phyloP scores from a whole-genome alignment of 768 basidiomycete genomes.

The Tricholoma sp. region DNA sequence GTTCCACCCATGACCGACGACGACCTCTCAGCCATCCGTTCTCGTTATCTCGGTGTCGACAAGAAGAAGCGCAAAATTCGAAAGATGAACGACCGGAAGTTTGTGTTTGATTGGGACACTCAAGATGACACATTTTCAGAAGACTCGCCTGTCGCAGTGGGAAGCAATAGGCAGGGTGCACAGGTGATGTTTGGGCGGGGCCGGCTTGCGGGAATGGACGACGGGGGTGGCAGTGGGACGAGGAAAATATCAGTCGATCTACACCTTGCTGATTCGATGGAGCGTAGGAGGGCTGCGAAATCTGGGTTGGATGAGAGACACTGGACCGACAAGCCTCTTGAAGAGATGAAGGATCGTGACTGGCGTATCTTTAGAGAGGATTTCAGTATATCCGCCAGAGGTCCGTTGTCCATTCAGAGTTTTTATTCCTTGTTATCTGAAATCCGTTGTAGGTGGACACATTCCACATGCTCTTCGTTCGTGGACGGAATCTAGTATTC shows the following conservation, averaged over 20 bases:
- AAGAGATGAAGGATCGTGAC: conserved; percentile 95
- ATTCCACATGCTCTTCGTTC: conserved; percentile 93
- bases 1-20: conserved; percentile 70
- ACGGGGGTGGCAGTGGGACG: conserved; percentile 48
- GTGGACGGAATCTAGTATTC: conserved; percentile 88
- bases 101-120: conserved; percentile 99
- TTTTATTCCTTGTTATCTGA: background rate
- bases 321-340: conserved; percentile 92
- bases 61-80: conserved; percentile 93
- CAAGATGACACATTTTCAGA: conserved; percentile 89
- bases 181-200: conserved; percentile 89
- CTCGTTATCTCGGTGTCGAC: conserved; percentile 91
- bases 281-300: conserved; percentile 76
- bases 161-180: conserved; percentile 71
- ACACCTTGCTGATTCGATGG: conserved; percentile 76
- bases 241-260: conserved; percentile 29
- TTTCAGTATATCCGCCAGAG: conserved; percentile 92
- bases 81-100: conserved; percentile 94
- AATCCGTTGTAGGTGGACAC: conserved; percentile 60
- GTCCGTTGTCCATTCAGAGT: conserved; percentile 34
- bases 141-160: conserved; percentile 69
- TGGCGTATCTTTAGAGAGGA: conserved; percentile 99
- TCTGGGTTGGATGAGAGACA: conserved; percentile 88
- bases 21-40: conserved; percentile 80
- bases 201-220: conserved; percentile 82